Conservation (phyloP, 2,329 filamentous ascomycete genomes). For the Aspergillus tamarii region DNA sequence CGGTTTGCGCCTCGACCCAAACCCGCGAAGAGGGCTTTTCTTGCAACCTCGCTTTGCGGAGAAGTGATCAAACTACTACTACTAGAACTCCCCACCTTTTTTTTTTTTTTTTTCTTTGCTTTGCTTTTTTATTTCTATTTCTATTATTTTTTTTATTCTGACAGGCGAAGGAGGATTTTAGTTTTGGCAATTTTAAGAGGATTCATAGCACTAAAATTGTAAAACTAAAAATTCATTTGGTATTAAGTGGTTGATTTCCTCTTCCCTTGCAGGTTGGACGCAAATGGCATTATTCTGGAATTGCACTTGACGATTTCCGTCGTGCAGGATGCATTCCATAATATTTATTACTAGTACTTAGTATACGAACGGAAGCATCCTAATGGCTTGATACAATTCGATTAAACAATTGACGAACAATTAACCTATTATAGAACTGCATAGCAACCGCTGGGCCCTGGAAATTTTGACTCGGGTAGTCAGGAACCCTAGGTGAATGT, state of each 20-base stretch:
- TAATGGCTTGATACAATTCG: background rate
- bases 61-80: slow-evolving; percentile 1
- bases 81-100: slow-evolving; percentile 4
- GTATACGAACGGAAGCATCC: background rate
- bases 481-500: background rate
- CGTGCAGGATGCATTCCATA: background rate
- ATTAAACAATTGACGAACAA: background rate
- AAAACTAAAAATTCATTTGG: background rate
- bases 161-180: background rate
- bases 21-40: slow-evolving; percentile 22
- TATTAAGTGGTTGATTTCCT: background rate
- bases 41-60: slow-evolving; percentile 7
- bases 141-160: background rate
- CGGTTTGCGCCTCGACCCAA: slow-evolving; percentile 26
- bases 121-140: background rate
- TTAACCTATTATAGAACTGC: background rate
- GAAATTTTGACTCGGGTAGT: background rate
- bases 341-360: background rate
- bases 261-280: background rate
- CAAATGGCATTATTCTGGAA: slow-evolving; percentile 1
- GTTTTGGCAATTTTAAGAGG: background rate
- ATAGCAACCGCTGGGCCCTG: background rate
- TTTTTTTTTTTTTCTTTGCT: background rate
- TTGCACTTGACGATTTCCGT: background rate
- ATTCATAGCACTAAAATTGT: background rate